phyloP scores from a whole-genome alignment of 148 eudicot species.

The Rhododendron williamsianum region DNA sequence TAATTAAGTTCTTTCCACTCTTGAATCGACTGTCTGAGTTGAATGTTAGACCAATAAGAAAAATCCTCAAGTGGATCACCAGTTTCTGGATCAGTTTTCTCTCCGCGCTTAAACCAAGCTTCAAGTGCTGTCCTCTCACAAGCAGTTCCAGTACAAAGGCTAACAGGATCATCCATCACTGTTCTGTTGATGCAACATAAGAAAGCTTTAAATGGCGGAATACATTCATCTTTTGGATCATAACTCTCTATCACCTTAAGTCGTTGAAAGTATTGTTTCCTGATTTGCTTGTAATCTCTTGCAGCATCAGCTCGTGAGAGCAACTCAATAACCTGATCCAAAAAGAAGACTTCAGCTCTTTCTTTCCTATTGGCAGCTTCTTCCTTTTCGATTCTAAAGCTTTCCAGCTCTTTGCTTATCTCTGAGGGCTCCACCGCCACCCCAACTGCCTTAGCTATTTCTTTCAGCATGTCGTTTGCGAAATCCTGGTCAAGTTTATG shows the following conservation, averaged over 20 bases:
- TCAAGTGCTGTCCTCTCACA: conserved; percentile 35
- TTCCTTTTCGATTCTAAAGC: conserved; percentile 28
- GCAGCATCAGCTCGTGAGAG: conserved; percentile 44
- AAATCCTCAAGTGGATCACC: conserved; percentile 33
- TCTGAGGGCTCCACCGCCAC: conserved; percentile 29
- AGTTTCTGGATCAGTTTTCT: conserved; percentile 37
- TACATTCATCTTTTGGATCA: conserved; percentile 25
- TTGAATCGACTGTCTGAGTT: conserved; percentile 35
- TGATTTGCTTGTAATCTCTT: conserved; percentile 30
- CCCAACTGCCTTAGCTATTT: conserved; percentile 36
- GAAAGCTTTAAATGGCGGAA: conserved; percentile 34
- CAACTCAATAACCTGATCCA: conserved; percentile 36
- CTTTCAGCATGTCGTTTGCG: conserved; percentile 32
- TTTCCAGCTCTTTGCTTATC: conserved; percentile 32
- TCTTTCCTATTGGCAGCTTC: conserved; percentile 35
- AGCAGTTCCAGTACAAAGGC: conserved; percentile 42
- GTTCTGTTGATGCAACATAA: conserved; percentile 26
- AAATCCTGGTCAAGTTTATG: conserved; percentile 25
- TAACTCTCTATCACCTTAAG: conserved; percentile 27
- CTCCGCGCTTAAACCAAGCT: conserved; percentile 29
- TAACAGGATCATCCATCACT: conserved; percentile 42
- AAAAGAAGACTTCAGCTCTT: conserved; percentile 32
- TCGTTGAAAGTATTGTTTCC: conserved; percentile 31
- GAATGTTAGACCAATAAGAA: conserved; percentile 30
- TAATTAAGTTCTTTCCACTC: conserved; percentile 44